Base-by-base conservation (phyloP, 2,329 filamentous ascomycete species). In the Orbilia blumenaviensis region DNA sequence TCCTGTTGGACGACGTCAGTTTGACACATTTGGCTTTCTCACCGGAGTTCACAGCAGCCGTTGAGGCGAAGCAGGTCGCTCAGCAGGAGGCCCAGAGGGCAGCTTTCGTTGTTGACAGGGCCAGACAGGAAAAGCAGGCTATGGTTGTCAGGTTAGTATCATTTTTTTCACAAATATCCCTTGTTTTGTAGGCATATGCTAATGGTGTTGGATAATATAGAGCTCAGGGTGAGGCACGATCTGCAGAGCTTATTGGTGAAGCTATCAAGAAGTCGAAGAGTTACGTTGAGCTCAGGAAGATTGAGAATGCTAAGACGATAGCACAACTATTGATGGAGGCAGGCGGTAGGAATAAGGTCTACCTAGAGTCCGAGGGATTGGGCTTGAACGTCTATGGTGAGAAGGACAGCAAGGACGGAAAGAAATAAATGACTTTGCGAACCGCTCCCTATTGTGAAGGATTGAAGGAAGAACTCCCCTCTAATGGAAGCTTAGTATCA, bases 241-340 rank as follows among this genome's bases (percentile, higher is more conserved):
- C 95, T 41, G 95, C 95, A 52, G 94, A 99, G 85, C 90, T 99
- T 78, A 97, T 99, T 81, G 95, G 95, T 84, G 95, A 99, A 63
- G 95, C 95, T 77, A 96, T 99, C 89, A 99, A 98, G 92, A 99
- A 98, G 91, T 96, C 88, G 86, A 91, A 94, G 85, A 91, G 93
- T 79, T 99, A 99, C 84, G 89, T 99, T 78, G 95, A 98, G 85
- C 88, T 99, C 82, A 92, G 96, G 85, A 95, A 96, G 87, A 96
- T 99, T 81, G 95, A 99, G 86, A 99, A 97, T 81, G 95, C 95
- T 5, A 88, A 92, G 79, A 88, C 89, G 69, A 96, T 99, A 84
- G 95, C 95, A n/a, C 84, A 87, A 80, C 90, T 96, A 80, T 84
- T 99, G 81, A 92, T 97, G 84, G 93, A 96, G 83, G 88, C 87